Evolutionary conservation across 139 green algal genomes (phyloP).

Genomic region (Coccomyxa sp.): DNA sequence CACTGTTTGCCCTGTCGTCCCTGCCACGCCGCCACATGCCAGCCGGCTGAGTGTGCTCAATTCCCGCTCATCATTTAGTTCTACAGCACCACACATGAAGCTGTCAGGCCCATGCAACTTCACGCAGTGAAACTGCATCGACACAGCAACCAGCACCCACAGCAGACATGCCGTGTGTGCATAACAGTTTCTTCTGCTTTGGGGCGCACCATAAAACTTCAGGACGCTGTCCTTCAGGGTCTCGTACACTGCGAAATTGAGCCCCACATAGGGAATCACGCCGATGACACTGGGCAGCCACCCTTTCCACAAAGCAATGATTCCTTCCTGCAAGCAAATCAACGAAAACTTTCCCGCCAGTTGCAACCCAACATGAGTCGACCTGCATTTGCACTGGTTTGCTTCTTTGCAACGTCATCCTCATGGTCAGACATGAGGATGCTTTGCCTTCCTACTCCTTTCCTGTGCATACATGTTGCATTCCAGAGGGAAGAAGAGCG

Average conservation of each 20-base stretch:
- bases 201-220: slow-evolving; percentile 58
- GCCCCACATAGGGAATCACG: slow-evolving; percentile 95
- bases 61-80: slow-evolving; percentile 70
- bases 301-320: slow-evolving; percentile 89
- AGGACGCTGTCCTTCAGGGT: slow-evolving; percentile 83
- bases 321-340: slow-evolving; percentile 66
- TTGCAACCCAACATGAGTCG: not conserved
- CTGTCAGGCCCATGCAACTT: not conserved
- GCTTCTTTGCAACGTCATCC: not conserved
- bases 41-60: slow-evolving; percentile 77
- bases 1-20: slow-evolving; percentile 92
- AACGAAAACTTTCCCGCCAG: not conserved
- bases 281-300: slow-evolving; percentile 97
- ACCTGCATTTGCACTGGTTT: not conserved
- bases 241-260: slow-evolving; percentile 99
- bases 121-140: too few species aligned
- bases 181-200: not conserved
- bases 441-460: too few species aligned
- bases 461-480: too few species aligned
- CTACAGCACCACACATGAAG: slow-evolving; percentile 14
- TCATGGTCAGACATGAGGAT: too few species aligned
- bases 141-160: not conserved
- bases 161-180: slow-evolving; percentile 1
- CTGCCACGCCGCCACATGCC: slow-evolving; percentile 85
- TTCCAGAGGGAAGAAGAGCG: too few species aligned